These are phyloP conservation scores for Schizosaccharomyces lindneri DNA, from an alignment of 805 yeast species.

Conservation along the genomic window DNA sequence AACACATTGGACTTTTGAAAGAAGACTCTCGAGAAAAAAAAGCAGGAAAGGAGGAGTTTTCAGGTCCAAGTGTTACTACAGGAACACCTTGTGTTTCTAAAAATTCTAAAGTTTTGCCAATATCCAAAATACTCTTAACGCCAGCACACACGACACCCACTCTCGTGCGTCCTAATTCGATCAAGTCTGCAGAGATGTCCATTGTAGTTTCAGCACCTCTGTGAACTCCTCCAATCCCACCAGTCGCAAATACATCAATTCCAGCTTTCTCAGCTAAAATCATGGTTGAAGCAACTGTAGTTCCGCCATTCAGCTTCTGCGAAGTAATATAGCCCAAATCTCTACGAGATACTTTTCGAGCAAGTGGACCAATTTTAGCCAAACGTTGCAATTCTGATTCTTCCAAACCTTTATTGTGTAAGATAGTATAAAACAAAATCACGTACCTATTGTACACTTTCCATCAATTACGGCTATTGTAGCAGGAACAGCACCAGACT, in stretches of 20 bases:
- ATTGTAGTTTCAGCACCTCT: constrained; percentile 35
- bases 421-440: not conserved
- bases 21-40: constrained; percentile 62
- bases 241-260: constrained; percentile 69
- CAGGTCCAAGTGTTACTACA: constrained; percentile 40
- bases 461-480: constrained; percentile 63
- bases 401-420: constrained; percentile 5
- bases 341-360: constrained; percentile 46
- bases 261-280: constrained; percentile 52
- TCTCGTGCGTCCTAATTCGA: constrained; percentile 59
- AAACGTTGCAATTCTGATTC: constrained; percentile 20
- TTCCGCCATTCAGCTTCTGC: constrained; percentile 34
- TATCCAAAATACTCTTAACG: constrained; percentile 65
- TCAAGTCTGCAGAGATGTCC: constrained; percentile 25
- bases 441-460: constrained; percentile 41
- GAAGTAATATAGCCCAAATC: constrained; percentile 24
- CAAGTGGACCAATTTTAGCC: constrained; percentile 4
- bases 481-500: constrained; percentile 53
- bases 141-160: constrained; percentile 85
- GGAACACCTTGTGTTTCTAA: constrained; percentile 79
- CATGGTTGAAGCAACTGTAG: constrained; percentile 79
- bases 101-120: constrained; percentile 58
- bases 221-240: constrained; percentile 84
- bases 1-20: constrained; percentile 39
- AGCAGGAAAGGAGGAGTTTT: constrained; percentile 43